These are phyloP conservation scores for Nicotiana tabacum DNA, from an alignment of 257 asterid genomes.

Conservation along the genomic window DNA sequence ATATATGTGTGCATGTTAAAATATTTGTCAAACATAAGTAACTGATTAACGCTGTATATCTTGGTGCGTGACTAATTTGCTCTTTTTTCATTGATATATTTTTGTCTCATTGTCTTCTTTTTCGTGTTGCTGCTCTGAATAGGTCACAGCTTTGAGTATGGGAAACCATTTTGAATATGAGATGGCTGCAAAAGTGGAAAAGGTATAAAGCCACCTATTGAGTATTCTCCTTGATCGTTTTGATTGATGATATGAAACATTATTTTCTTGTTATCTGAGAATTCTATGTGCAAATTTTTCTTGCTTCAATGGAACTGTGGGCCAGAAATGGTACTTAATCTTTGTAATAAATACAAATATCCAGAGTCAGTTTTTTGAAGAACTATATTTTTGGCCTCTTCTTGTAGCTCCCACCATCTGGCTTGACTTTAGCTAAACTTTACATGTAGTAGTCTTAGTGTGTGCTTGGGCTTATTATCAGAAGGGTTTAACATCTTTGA, in stretches of 20 bases:
- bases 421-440: not conserved
- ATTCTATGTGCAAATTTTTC: not conserved
- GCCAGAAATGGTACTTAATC: constrained; percentile 6
- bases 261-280: not conserved
- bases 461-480: not conserved
- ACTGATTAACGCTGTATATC: not conserved
- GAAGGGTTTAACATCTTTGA: not conserved
- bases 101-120: constrained; percentile 10
- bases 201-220: constrained; percentile 35
- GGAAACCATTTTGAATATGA: constrained; percentile 77
- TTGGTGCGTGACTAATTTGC: not conserved
- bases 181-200: constrained; percentile 92
- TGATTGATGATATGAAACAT: not conserved
- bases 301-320: constrained; percentile 4
- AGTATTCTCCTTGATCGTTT: constrained; percentile 15
- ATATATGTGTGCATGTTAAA: not conserved
- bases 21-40: not conserved
- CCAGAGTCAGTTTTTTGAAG: not conserved
- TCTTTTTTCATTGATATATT: not conserved
- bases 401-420: not conserved
- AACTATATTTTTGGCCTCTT: not conserved
- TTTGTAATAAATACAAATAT: not conserved
- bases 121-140: constrained; percentile 20
- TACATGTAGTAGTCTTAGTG: not conserved
- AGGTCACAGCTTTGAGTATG: constrained; percentile 83